Evolutionary conservation across 345 rosid genomes (phyloP).

Genomic region (Murraya paniculata): DNA sequence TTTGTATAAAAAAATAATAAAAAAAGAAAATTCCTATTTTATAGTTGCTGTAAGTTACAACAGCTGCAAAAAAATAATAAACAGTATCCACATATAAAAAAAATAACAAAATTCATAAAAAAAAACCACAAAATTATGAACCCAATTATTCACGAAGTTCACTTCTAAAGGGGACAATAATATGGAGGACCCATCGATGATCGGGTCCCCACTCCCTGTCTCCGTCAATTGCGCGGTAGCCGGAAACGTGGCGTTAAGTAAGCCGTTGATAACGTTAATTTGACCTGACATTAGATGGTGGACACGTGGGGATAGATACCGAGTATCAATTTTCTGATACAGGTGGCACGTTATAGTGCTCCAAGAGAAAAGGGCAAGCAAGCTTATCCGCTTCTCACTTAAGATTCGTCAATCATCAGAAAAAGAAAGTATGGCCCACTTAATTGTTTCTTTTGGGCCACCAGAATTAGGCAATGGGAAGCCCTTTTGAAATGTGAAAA

Average conservation of each 20-base stretch:
- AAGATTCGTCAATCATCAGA: not conserved
- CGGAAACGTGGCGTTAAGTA: conserved; percentile 6
- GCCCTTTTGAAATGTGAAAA: not conserved
- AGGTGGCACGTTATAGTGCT: not conserved
- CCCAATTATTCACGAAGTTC: not conserved
- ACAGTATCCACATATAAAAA: too few relatives aligned
- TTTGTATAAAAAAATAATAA: too few relatives aligned
- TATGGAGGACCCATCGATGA: not conserved
- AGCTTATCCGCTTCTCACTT: conserved; percentile 4
- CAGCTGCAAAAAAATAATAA: too few relatives aligned
- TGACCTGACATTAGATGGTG: not conserved
- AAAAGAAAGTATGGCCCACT: not conserved
- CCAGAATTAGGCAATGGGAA: not conserved
- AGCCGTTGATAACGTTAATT: conserved; percentile 11
- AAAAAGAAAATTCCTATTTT: too few relatives aligned
- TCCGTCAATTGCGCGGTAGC: not conserved
- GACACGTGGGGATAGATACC: not conserved
- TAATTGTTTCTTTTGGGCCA: not conserved
- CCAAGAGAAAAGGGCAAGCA: not conserved
- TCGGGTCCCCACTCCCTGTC: not conserved
- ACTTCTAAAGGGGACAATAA: not conserved
- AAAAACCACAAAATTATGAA: not conserved
- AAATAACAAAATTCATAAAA: too few relatives aligned
- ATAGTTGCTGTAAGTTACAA: too few relatives aligned
- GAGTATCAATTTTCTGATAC: not conserved